Percentiles rank a stretch among this genome's conserved stretches.
phyloP scores from a whole-genome alignment of 2,329 filamentous ascomycete genomes.

The Pseudogymnoascus sp. region DNA sequence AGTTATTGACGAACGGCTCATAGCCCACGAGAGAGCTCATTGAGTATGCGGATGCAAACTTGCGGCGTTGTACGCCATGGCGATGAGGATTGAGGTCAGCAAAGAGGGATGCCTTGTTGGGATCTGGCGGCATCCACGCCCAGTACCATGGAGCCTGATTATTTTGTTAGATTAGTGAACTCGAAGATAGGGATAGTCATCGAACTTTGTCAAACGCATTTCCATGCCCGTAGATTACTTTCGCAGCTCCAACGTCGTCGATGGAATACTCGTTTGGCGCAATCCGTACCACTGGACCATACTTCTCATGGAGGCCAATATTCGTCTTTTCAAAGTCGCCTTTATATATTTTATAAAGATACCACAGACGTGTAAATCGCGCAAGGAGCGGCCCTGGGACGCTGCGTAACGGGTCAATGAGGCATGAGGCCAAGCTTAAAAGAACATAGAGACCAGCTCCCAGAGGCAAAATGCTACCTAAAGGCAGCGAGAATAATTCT shows the following conservation, averaged over 20 bases:
- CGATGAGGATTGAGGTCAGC: constrained; percentile 28
- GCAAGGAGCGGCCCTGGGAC: constrained; percentile 39
- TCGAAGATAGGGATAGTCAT: not conserved
- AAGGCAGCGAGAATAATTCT: not conserved
- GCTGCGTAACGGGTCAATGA: constrained; percentile 27
- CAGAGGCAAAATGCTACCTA: not conserved
- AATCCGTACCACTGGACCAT: constrained; percentile 32
- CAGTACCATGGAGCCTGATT: constrained; percentile 26
- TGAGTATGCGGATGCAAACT: constrained; percentile 37
- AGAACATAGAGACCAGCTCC: not conserved
- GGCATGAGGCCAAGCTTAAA: not conserved
- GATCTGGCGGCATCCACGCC: constrained; percentile 20
- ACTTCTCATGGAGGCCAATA: constrained; percentile 33
- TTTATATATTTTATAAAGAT: constrained; percentile 30
- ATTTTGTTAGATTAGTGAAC: constrained; percentile 11
- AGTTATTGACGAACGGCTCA: constrained; percentile 41
- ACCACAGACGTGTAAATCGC: constrained; percentile 38
- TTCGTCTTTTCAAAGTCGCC: constrained; percentile 35
- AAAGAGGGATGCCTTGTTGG: constrained; percentile 24
- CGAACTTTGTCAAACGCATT: constrained; percentile 28
- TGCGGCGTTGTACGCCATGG: constrained; percentile 32
- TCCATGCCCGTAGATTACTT: constrained; percentile 34
- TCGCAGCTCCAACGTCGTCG: constrained; percentile 32
- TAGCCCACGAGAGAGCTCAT: constrained; percentile 41
- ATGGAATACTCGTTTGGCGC: constrained; percentile 38